Conservation (phyloP, 2,329 filamentous ascomycete species). For the Clarireedia paspali region DNA sequence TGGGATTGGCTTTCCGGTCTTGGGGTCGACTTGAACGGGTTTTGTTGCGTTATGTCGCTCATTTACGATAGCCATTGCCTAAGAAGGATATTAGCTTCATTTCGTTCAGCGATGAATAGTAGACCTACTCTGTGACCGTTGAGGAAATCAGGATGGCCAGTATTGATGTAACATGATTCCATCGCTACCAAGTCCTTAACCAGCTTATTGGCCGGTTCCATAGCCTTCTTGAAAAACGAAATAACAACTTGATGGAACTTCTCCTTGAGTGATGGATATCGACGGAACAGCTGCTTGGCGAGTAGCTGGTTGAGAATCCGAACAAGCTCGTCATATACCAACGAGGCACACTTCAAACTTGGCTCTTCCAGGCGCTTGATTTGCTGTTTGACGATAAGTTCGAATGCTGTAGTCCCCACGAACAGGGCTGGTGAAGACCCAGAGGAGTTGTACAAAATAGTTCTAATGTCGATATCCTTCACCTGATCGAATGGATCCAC, state of each 20-base stretch:
- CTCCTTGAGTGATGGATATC: constrained; percentile 93
- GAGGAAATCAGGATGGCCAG: constrained; percentile 93
- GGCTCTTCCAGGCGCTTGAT: constrained; percentile 96
- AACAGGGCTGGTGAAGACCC: constrained; percentile 94
- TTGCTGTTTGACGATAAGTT: constrained; percentile 97
- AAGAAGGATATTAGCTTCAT: constrained; percentile 20
- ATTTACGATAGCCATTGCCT: constrained; percentile 96
- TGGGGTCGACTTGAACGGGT: constrained; percentile 93
- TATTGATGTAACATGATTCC: constrained; percentile 98
- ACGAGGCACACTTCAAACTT: constrained; percentile 91
- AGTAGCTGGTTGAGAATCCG: constrained; percentile 89
- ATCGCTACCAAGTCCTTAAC: constrained; percentile 88
- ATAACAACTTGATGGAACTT: constrained; percentile 94
- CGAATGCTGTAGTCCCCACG: constrained; percentile 96
- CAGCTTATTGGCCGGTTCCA: constrained; percentile 97
- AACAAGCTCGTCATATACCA: constrained; percentile 96
- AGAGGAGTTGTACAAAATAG: constrained; percentile 97
- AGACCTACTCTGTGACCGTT: constrained; percentile 73
- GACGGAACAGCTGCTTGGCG: constrained; percentile 79
- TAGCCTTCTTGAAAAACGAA: constrained; percentile 92
- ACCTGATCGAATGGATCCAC: constrained; percentile 96
- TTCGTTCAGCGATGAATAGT: background rate
- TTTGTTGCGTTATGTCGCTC: constrained; percentile 76
- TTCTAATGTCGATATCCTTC: constrained; percentile 96
- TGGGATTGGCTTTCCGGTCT: constrained; percentile 91